Percentiles rank a stretch among this genome's conserved stretches.
Conservation (phyloP, 768 basidiomycete genomes). For the Coprinopsis marcescibilis region DNA sequence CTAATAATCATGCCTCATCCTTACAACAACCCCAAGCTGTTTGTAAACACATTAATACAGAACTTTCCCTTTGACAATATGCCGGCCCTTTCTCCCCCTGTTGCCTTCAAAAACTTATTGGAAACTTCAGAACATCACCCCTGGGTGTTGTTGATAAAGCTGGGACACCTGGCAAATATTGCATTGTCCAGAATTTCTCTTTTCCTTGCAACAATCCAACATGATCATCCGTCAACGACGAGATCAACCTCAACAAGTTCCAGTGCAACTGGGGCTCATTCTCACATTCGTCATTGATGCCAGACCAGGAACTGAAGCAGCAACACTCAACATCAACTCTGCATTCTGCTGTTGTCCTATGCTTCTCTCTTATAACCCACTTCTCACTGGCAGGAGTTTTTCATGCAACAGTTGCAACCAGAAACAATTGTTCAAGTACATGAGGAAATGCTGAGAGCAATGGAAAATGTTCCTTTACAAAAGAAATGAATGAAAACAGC, state of each 20-base stretch:
- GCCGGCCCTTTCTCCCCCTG: constrained; percentile 18
- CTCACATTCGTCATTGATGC: constrained; percentile 13
- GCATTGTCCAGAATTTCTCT: constrained; percentile 30
- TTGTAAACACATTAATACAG: constrained; percentile 13
- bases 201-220: constrained; percentile 20
- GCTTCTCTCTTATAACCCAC: constrained; percentile 19
- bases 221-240: constrained; percentile 23
- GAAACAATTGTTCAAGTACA: too few relatives aligned
- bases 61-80: constrained; percentile 10
- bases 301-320: constrained; percentile 20
- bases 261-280: constrained; percentile 20
- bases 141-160: constrained; percentile 34
- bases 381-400: too few relatives aligned
- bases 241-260: constrained; percentile 25
- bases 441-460: too few relatives aligned
- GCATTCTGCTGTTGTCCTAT: not conserved
- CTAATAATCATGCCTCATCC: constrained; percentile 19
- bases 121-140: constrained; percentile 35
- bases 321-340: not conserved
- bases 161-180: constrained; percentile 15
- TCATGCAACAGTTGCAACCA: too few relatives aligned
- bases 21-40: constrained; percentile 12
- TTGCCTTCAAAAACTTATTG: constrained; percentile 27
- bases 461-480: too few relatives aligned
- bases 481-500: too few relatives aligned